These are phyloP conservation scores for Eleusine coracana DNA, from an alignment of 176 grass and related monocot genomes.

Conservation along the genomic window DNA sequence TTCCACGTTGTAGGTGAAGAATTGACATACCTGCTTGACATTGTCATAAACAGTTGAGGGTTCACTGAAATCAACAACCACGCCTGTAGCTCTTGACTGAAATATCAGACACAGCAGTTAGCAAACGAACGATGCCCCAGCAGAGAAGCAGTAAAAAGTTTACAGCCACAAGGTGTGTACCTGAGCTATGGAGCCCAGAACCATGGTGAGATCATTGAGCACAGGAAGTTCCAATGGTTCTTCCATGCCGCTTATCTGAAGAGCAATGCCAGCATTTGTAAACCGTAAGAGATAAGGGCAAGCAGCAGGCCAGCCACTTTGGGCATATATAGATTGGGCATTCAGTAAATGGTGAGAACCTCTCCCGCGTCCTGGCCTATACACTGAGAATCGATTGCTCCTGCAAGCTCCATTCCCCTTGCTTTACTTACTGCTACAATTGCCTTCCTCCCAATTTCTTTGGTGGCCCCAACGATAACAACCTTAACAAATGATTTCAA, in stretches of 20 bases:
- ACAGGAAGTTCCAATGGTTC: slow-evolving; percentile 87
- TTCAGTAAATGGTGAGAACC: slow-evolving; percentile 36
- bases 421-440: slow-evolving; percentile 69
- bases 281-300: not conserved
- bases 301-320: not conserved
- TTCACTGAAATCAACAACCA: slow-evolving; percentile 84
- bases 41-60: slow-evolving; percentile 86
- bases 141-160: not conserved
- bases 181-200: slow-evolving; percentile 83
- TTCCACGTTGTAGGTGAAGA: slow-evolving; percentile 32
- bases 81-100: slow-evolving; percentile 68
- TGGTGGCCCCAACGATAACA: slow-evolving; percentile 74
- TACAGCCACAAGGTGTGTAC: not conserved
- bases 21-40: slow-evolving; percentile 75
- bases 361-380: slow-evolving; percentile 72
- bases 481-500: slow-evolving; percentile 41
- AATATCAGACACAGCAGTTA: slow-evolving; percentile 28
- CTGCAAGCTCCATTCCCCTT: slow-evolving; percentile 43
- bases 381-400: slow-evolving; percentile 66
- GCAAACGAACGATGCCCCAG: not conserved
- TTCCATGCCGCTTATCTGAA: slow-evolving; percentile 79
- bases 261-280: slow-evolving; percentile 8
- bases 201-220: slow-evolving; percentile 91
- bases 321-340: not conserved
- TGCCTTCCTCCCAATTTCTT: slow-evolving; percentile 70